Evolutionary conservation across 2,329 filamentous ascomycete species (phyloP).

Genomic region (Nothopassalora personata): DNA sequence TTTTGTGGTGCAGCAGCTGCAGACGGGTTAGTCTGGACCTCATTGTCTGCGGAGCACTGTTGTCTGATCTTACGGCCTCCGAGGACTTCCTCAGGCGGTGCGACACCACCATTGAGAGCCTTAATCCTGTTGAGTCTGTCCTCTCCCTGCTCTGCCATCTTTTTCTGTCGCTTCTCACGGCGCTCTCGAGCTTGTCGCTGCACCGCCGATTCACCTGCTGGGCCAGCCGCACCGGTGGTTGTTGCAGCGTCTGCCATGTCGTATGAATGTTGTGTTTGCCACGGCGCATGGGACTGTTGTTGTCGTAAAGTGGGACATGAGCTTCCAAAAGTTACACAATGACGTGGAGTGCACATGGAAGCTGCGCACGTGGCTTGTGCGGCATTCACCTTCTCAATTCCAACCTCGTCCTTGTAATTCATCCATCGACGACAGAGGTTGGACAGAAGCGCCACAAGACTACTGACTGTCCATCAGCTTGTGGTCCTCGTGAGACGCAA

Average conservation of each 20-base stretch:
- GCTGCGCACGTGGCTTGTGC: no score
- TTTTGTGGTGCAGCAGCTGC: slow-evolving; percentile 30
- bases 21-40: slow-evolving; percentile 1
- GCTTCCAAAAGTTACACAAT: not conserved
- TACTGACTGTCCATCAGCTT: no score
- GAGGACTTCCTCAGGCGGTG: slow-evolving; percentile 29
- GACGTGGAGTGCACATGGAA: not conserved
- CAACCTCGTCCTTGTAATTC: no score
- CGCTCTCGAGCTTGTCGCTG: slow-evolving; percentile 63
- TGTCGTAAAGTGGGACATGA: not conserved
- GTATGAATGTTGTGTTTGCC: not conserved
- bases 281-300: not conserved
- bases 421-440: no score
- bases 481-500: no score
- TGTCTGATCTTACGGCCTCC: slow-evolving; percentile 21
- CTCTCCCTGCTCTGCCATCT: slow-evolving; percentile 66
- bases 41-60: not conserved
- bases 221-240: slow-evolving; percentile 21
- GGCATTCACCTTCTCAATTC: no score
- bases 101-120: slow-evolving; percentile 52
- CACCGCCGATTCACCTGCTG: slow-evolving; percentile 37
- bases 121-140: slow-evolving; percentile 70
- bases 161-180: slow-evolving; percentile 73
- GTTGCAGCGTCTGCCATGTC: slow-evolving; percentile 27
- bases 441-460: no score